Conservation (phyloP, 2,329 filamentous ascomycete species). For the Alternaria angustiovoidea region DNA sequence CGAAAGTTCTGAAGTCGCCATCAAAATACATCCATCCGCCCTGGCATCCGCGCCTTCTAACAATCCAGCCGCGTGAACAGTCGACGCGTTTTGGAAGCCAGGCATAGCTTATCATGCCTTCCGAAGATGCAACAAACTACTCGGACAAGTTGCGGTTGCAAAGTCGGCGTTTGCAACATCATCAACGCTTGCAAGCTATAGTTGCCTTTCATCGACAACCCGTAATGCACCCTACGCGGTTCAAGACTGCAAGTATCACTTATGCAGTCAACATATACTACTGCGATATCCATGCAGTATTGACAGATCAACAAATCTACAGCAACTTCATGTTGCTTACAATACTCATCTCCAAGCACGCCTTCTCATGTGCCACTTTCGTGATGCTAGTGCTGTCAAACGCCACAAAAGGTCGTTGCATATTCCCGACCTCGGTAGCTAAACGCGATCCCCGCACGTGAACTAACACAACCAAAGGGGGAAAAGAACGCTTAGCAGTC, state of each 20-base stretch:
- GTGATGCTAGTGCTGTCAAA: not conserved
- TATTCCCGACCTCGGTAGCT: constrained; percentile 38
- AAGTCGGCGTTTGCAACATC: not conserved
- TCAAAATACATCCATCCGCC: not conserved
- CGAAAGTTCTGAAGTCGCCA: not conserved
- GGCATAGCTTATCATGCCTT: not conserved
- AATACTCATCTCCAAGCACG: not conserved
- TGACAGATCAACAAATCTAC: not conserved
- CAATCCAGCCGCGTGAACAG: not conserved
- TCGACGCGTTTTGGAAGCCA: not conserved
- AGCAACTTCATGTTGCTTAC: not conserved
- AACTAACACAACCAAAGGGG: constrained; percentile 10
- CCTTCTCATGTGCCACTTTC: not conserved
- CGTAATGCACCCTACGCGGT: not conserved
- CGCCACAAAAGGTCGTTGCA: not conserved
- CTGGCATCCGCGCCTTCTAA: not conserved
- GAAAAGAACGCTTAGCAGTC: constrained; percentile 36
- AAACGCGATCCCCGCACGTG: constrained; percentile 30
- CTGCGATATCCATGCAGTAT: not conserved
- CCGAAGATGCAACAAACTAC: not conserved
- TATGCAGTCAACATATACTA: not conserved
- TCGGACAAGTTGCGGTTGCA: not conserved
- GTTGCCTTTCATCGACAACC: not conserved
- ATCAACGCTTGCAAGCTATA: not conserved
- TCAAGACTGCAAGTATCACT: not conserved